Evolutionary conservation across 2,329 filamentous ascomycete species (phyloP), one percentile per base, ranked within the genome.

Genomic region (Diaporthe capsici): DNA sequence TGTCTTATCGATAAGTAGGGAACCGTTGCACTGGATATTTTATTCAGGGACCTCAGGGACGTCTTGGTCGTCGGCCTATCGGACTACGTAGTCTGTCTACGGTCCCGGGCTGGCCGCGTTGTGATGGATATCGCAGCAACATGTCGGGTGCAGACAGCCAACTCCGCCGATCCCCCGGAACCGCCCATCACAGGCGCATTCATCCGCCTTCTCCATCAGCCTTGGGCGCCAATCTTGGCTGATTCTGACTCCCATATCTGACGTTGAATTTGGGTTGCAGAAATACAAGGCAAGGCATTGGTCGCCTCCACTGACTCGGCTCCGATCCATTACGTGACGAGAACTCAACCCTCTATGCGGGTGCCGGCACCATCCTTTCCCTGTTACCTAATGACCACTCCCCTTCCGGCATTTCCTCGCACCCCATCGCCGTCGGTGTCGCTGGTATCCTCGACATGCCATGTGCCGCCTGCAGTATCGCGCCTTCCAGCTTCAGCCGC

Each of bases 301-400:
- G 76, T 72, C 53, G 44, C 74, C 51, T 60, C 39, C 47, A 51
- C 76, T 82, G 83, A 82, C 82, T 83, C 82, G 81, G 80, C 81
- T 77, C 81, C 80, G 82, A 82, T 79, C 83, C 81, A 87, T 88
- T 88, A 88, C 87, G 87, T 88, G 86, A 88, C 80, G 85, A 79
- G 82, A 84, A 84, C 83, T 83, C 81, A 78, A 78, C 78, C 81
- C 80, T 77, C 80, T 81, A 82, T 81, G 82, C 81, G 78, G 77
- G 79, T 76, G 76, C 76, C 78, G 77, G 73, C 75, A 76, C 34
- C 63, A 76, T 72, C 78, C 81, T 80, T 83, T 86, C 87, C 86
- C 83, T 86, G 61, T 88, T 86, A 87, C 84, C 85, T 88, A 88
- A 88, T 88, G 81, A 81, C 77, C 82, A 81, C 79, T 80, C 78